Base-by-base conservation (phyloP, 345 rosid species). In the Raphanus sativus region DNA sequence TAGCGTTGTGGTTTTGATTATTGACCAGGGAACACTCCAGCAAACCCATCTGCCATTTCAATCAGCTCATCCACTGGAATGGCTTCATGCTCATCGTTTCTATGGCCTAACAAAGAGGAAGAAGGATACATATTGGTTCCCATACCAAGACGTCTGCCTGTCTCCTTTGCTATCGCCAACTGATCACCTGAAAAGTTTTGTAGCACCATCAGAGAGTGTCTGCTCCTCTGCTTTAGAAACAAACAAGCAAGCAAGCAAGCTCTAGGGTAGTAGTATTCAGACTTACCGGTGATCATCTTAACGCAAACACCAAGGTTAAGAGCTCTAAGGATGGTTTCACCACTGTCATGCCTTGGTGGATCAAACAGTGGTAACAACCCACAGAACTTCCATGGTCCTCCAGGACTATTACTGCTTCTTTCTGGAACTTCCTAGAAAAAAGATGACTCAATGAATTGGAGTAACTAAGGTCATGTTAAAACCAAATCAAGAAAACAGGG, bases 91-190 rank as follows among this genome's bases (percentile, higher is more conserved):
- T 89, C 91, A 80, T 86, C 85, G 33, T 79, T 90, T 48, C 87
- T 72, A 15, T 89, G 91, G 55, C 90, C 96, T 78, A 95, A 81
- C 77, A 95, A 77, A 25, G 97, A 86, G 17, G 99, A 95, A 72
- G 98, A 90, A 5, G 98, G 96, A 79, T 92, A 89, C 98, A 92
- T 90, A 82, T 94, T 94, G 16, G 93, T 88, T 78, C 98, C 98
- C 97, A 94, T 92, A 8, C 99, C 98, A 63, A 95, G 98, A 62
- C 98, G 85, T 77, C 99, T 88, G n/a, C 99, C 98, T 24, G 98
- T 95, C 86, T 92, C 99, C 86, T 92, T 92, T 63, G 91, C 99
- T 80, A 95, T 92, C 29, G 98, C 97, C 84, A 95, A 83, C 68
- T 95, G 99, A 75, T 95, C 99, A 77, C 99, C 55, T 50, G 55